Conservation (phyloP, 2,329 filamentous ascomycete species). For the Colletotrichum higginsianum region DNA sequence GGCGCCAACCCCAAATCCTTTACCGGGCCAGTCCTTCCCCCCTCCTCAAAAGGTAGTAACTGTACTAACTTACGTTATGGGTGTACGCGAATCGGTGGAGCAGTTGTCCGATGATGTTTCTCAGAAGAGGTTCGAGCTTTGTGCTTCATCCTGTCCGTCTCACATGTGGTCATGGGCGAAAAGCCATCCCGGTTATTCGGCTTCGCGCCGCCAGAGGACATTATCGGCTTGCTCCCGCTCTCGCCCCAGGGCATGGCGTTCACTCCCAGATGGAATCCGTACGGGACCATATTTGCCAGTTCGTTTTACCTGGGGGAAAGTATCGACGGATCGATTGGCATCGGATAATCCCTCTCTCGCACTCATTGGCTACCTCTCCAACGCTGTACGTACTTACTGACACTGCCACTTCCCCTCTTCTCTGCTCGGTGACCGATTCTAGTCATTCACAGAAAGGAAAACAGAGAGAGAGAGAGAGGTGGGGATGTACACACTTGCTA, state of each 20-base stretch:
- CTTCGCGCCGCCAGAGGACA: background rate
- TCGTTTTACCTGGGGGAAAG: background rate
- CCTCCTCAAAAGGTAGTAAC: too few relatives aligned
- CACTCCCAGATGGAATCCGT: background rate
- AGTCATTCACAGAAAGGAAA: background rate
- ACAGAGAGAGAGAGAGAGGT: background rate
- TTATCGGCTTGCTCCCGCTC: background rate
- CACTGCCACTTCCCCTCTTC: slow-evolving; percentile 17
- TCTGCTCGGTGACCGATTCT: slow-evolving; percentile 1
- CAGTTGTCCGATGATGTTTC: background rate
- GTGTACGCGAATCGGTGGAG: background rate
- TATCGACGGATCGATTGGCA: background rate
- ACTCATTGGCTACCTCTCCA: background rate
- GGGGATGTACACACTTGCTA: too few relatives aligned
- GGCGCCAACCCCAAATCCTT: background rate
- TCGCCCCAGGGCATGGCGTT: slow-evolving; percentile 3
- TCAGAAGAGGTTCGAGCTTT: background rate
- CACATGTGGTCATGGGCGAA: background rate
- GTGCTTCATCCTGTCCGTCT: too few relatives aligned
- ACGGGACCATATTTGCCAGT: too few relatives aligned
- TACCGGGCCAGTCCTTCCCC: background rate
- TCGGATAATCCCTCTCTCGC: background rate
- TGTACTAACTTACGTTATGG: too few relatives aligned
- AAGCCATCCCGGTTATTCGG: slow-evolving; percentile 15
- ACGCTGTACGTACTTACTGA: slow-evolving; percentile 23